Conservation (phyloP, 352 stramenopile species). For the Pythium sukuiense region DNA sequence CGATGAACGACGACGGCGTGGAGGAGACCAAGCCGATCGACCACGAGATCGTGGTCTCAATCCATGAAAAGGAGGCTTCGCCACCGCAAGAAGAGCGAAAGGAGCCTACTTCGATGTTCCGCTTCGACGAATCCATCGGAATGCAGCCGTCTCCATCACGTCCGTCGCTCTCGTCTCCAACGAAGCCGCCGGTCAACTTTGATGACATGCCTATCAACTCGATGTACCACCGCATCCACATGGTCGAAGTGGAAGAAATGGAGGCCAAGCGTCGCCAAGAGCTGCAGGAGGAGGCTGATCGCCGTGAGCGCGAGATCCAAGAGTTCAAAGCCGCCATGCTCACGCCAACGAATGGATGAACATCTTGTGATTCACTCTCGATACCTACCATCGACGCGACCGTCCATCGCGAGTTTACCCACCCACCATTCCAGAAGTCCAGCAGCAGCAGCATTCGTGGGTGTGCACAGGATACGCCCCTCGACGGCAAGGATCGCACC, state of each 20-base stretch:
- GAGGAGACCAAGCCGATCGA: constrained; percentile 15
- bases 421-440: constrained; percentile 1
- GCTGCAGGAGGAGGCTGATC: constrained; percentile 46
- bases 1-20: constrained; percentile 2
- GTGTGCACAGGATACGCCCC: too few species aligned
- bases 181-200: constrained; percentile 22
- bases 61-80: neutral
- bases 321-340: constrained; percentile 62
- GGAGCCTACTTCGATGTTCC: constrained; percentile 8
- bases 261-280: constrained; percentile 46
- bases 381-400: constrained; percentile 1
- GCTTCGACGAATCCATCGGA: neutral
- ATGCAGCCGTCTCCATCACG: neutral
- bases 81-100: neutral
- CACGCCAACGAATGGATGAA: constrained; percentile 4
- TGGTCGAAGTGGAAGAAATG: constrained; percentile 49
- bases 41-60: constrained; percentile 4
- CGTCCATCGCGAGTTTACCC: neutral
- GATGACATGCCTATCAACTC: constrained; percentile 76
- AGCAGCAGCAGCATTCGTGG: neutral
- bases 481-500: neutral
- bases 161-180: constrained; percentile 15
- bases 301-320: constrained; percentile 49
- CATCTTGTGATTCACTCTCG: neutral
- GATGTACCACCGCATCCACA: constrained; percentile 73